Base-by-base conservation (phyloP, 148 eudicot species). In the Rheum nobile region DNA sequence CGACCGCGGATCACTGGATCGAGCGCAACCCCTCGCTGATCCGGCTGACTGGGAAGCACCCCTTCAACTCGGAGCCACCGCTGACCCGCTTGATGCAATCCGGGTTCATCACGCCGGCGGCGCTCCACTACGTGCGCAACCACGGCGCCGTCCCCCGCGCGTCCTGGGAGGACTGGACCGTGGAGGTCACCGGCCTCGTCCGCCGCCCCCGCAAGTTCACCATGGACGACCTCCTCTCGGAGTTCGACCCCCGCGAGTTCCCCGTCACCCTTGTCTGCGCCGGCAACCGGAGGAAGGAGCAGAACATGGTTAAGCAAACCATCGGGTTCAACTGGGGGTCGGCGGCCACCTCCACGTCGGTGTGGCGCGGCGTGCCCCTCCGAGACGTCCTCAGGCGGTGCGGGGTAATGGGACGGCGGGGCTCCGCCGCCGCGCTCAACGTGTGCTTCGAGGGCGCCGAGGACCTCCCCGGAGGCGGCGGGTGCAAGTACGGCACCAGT, bases 311-410 rank as follows among this genome's bases (percentile, higher is more conserved):
- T 0, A 88, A 89, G 32, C 81, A 94, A 26, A 86, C 87, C 0
- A 87, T 89, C 4, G 98, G 98, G 4, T 94, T 94, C 85, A 89
- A 94, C 80, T 94, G 98, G 98, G 98, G 98, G 0, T 77, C 97
- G 0, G 95, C 96, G 14, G 98, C 85, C 0, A 32, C 88, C 13
- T 87, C 91, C 14, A 94, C 98, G 0, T 82, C 97, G 4, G 82
- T 94, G 13, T 94, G 98, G 98, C 76, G 91, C 2, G 98, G 98
- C 0, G 93, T 91, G 19, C 90, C 89, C 12, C 69, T 94, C 0
- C 75, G 79, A 3, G 86, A 85, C 4, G 43, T 94, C 9, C 70
- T 94, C 3, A 86, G 82, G 72, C 79, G 88, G 44, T 89, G 96
- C 54, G 97, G 97, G 6, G 75, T 94, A 4, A 74, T 74, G 75